Evolutionary conservation across 768 basidiomycete species (phyloP).

Genomic region (Coprinellus micaceus): DNA sequence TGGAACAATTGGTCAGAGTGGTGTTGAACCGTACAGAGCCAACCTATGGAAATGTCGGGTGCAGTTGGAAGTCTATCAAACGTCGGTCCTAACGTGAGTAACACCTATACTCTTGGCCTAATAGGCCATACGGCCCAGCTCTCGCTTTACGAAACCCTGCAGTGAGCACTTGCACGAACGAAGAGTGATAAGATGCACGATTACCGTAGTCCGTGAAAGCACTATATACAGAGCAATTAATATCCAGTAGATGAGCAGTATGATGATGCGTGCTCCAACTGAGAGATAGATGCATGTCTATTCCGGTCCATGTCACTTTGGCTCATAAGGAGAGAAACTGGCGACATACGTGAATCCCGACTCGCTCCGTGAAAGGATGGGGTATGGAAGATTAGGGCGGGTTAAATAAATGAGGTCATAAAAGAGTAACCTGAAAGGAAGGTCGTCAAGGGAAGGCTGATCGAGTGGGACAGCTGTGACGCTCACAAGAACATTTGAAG

Average conservation of each 20-base stretch:
- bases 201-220: not conserved
- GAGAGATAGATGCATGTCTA: slow-evolving; percentile 11
- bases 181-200: not conserved
- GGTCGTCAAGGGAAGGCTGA: not conserved
- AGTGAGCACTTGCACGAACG: not conserved
- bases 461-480: slow-evolving; percentile 1
- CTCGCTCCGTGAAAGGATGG: not conserved
- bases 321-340: not conserved
- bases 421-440: not conserved
- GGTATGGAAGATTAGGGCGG: slow-evolving; percentile 11
- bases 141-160: too few relatives aligned
- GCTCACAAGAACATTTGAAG: slow-evolving; percentile 7
- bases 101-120: not conserved
- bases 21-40: not conserved
- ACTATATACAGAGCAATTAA: slow-evolving; percentile 17
- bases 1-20: too few relatives aligned
- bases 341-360: not conserved
- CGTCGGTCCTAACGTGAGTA: not conserved
- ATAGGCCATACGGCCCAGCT: not conserved
- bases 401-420: slow-evolving; percentile 5
- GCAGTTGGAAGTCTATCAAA: not conserved
- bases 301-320: not conserved
- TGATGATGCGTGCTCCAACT: slow-evolving; percentile 15
- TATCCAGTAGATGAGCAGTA: slow-evolving; percentile 29
- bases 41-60: not conserved